Evolutionary conservation across 2,329 filamentous ascomycete genomes (phyloP), one percentile per base, ranked within the genome.

Genomic region (Xylaria sp.): DNA sequence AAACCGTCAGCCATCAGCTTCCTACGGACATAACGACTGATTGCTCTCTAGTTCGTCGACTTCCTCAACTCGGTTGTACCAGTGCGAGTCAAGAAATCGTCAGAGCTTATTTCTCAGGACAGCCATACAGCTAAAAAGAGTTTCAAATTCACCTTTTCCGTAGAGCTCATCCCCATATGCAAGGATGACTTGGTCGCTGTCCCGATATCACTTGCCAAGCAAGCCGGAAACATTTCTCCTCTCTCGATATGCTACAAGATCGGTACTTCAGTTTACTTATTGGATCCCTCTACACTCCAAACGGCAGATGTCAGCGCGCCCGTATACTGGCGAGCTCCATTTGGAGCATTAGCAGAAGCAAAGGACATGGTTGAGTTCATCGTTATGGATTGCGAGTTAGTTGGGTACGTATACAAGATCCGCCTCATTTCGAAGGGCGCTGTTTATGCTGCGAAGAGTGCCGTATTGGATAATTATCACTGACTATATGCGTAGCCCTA

Each of bases 131-230:
- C 92, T 18, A 92, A 91, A 69, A 96, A 93, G 81, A 94, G 91
- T 41, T 98, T 95, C 88, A 99, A 99, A 81, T 98, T 98, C 83
- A 91, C 92, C 55, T 98, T 90, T 82, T 97, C 94, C 0, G 90
- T 92, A 63, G 93, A 98, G 79, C 82, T 99, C 58, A 91, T 98
- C 32, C 96, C 96, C 0, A 94, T 99, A 59, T 98, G 96, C 86
- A 97, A 98, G 81, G 96, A 99, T 76, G 96, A 99, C 78, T 85
- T 99, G 34, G 93, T 99, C n/a, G 94, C 93, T 1, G 84, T 99
- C 44, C 96, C 96, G 0, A 90, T 97, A 72, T 94, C 94, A 74
- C 85, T 98, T 68, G 96, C 96, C 15, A 96, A 94, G 80, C 89
- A 91, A 65, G 85, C 92, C 61, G 94, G 96, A 72, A 98, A 97